phyloP scores from a whole-genome alignment of 1,139 yeast genomes.

The Williopsis jadinii region DNA sequence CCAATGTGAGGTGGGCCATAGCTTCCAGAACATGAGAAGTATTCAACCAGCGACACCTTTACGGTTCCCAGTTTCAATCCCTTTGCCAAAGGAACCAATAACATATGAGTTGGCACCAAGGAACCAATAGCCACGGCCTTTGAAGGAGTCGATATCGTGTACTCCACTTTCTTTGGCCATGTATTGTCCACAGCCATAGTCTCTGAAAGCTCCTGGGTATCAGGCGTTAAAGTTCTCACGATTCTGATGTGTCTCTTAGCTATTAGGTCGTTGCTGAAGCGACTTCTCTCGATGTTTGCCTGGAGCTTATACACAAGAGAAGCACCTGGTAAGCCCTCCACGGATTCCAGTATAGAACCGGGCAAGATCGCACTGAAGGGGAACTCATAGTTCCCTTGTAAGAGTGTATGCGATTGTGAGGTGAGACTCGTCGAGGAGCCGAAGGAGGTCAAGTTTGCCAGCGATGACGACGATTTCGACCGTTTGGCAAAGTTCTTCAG shows the following conservation, averaged over 20 bases:
- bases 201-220: constrained; percentile 81
- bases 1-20: constrained; percentile 42
- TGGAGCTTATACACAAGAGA: constrained; percentile 71
- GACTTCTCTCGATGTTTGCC: constrained; percentile 78
- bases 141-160: constrained; percentile 78
- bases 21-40: constrained; percentile 55
- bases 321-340: constrained; percentile 87
- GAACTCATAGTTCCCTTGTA: constrained; percentile 80
- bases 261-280: constrained; percentile 59
- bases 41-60: constrained; percentile 60
- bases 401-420: constrained; percentile 31
- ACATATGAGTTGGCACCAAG: constrained; percentile 58
- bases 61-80: constrained; percentile 74
- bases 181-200: constrained; percentile 92
- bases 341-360: constrained; percentile 79
- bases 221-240: constrained; percentile 84
- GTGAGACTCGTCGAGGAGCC: constrained; percentile 24
- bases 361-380: constrained; percentile 86
- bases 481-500: constrained; percentile 17
- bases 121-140: constrained; percentile 92
- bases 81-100: constrained; percentile 73
- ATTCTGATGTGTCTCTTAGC: constrained; percentile 73
- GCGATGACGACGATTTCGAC: constrained; percentile 26
- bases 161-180: constrained; percentile 94
- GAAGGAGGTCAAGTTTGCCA: constrained; percentile 20